Conservation (phyloP, 176 grass and related monocot genomes). For the Oryza punctata region DNA sequence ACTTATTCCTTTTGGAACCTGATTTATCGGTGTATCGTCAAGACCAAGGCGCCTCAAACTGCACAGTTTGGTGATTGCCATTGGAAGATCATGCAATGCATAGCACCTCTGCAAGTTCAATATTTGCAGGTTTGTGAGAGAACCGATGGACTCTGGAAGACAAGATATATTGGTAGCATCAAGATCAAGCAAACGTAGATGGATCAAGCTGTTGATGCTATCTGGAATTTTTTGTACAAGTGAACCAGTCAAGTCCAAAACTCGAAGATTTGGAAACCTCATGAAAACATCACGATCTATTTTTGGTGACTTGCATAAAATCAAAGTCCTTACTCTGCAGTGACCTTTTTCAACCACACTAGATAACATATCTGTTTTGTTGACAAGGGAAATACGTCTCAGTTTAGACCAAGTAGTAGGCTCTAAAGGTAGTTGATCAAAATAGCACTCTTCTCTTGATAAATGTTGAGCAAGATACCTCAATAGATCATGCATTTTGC, state of each 20-base stretch:
- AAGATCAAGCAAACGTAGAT: neutral
- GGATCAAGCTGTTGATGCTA: neutral
- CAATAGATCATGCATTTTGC: too few species aligned
- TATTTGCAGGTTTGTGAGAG: neutral
- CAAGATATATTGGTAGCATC: neutral
- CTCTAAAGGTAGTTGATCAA: too few species aligned
- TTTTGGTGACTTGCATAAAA: too few species aligned
- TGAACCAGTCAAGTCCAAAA: neutral
- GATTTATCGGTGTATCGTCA: neutral
- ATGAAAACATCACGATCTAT: neutral
- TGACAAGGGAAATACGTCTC: too few species aligned
- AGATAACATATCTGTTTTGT: too few species aligned
- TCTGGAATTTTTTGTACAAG: neutral
- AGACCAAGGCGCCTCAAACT: neutral
- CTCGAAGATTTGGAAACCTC: neutral
- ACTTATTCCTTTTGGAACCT: neutral
- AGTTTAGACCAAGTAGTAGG: too few species aligned
- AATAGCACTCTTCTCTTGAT: too few species aligned
- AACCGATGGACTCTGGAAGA: neutral
- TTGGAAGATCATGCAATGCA: neutral
- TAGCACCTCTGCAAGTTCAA: neutral
- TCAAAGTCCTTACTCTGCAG: neutral
- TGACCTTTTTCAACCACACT: neutral
- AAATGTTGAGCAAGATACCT: too few species aligned
- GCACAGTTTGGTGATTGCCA: neutral